Conservation (phyloP, 176 grass and related monocot species). For the Oryza punctata region DNA sequence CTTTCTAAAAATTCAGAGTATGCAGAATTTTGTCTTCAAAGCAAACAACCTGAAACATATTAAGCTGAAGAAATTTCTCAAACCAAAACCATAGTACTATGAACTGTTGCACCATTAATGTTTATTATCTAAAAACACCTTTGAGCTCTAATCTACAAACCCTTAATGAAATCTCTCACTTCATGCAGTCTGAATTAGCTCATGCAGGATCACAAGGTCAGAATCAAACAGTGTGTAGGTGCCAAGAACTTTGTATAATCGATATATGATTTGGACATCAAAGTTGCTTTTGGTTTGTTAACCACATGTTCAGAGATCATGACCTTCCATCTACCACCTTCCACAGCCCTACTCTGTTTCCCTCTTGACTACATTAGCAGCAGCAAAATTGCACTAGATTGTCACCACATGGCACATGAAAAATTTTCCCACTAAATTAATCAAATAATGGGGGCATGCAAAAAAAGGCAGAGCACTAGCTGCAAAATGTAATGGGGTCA, state of each 20-base stretch:
- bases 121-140: background rate
- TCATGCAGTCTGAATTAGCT: background rate
- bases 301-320: conserved; percentile 38
- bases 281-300: conserved; percentile 41
- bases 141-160: background rate
- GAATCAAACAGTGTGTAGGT: conserved; percentile 23
- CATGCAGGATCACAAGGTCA: conserved; percentile 22
- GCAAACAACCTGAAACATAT: background rate
- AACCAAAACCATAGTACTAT: background rate
- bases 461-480: conserved; percentile 46
- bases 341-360: conserved; percentile 18
- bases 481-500: conserved; percentile 35
- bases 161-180: background rate
- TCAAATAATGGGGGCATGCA: background rate
- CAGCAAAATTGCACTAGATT: conserved; percentile 26
- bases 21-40: background rate
- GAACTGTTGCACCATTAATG: background rate
- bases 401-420: conserved; percentile 34
- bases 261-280: conserved; percentile 34
- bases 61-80: background rate
- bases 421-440: conserved; percentile 21
- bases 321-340: conserved; percentile 40
- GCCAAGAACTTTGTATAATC: conserved; percentile 1
- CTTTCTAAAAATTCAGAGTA: background rate
- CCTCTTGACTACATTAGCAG: background rate